These are phyloP conservation scores for Apostasia ramifera DNA, from an alignment of 106 monocot genomes.

Conservation along the genomic window DNA sequence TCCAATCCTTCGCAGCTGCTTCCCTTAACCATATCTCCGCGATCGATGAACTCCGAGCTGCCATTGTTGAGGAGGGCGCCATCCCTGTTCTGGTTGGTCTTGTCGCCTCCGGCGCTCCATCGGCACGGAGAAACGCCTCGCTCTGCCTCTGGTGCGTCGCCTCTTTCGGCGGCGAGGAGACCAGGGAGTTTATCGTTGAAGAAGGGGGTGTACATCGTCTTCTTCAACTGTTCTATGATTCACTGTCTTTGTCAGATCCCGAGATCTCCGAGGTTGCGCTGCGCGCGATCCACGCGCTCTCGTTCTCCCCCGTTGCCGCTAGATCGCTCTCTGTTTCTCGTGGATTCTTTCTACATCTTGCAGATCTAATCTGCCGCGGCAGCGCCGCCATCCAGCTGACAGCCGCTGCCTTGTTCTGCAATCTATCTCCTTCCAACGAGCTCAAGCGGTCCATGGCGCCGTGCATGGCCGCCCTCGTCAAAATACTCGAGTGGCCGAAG, in stretches of 20 bases:
- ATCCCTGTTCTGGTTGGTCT: constrained; percentile 54
- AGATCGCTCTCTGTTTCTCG: constrained; percentile 25
- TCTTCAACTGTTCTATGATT: constrained; percentile 26
- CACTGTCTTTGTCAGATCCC: constrained; percentile 8
- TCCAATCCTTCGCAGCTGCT: constrained; percentile 30
- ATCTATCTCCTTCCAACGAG: constrained; percentile 48
- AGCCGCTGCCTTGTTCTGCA: constrained; percentile 29
- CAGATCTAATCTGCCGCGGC: constrained; percentile 43
- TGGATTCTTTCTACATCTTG: constrained; percentile 33
- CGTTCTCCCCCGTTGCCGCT: constrained; percentile 24
- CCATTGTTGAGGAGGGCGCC: constrained; percentile 71
- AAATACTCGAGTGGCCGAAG: constrained; percentile 58
- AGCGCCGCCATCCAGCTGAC: constrained; percentile 28
- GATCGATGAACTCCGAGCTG: constrained; percentile 34
- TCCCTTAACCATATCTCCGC: constrained; percentile 45
- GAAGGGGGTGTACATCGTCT: constrained; percentile 46
- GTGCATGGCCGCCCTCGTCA: constrained; percentile 53
- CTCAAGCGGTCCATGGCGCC: constrained; percentile 40
- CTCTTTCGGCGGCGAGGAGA: constrained; percentile 30
- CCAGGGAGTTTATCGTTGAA: constrained; percentile 29
- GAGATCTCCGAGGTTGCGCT: constrained; percentile 46
- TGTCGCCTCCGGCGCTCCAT: constrained; percentile 16
- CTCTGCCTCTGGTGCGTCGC: constrained; percentile 56
- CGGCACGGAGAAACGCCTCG: constrained; percentile 31
- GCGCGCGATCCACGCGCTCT: constrained; percentile 53